These are phyloP conservation scores for Zalerion maritima DNA, from an alignment of 495 filamentous ascomycete genomes.

Conservation along the genomic window DNA sequence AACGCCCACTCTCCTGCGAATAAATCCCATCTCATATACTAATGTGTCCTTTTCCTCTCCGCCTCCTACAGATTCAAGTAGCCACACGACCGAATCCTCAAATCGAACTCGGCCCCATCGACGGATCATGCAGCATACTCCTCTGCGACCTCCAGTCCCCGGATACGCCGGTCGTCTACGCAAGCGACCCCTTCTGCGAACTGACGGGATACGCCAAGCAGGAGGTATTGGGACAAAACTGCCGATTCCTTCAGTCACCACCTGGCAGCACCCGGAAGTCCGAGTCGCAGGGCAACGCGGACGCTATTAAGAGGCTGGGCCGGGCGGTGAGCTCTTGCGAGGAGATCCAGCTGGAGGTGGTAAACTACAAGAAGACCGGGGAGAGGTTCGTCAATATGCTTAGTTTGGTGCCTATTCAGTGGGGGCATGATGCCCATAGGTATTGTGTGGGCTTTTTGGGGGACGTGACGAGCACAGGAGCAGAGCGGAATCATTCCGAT, in stretches of 20 bases:
- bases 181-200: constrained; percentile 24
- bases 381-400: constrained; percentile 29
- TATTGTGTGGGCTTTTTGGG: constrained; percentile 32
- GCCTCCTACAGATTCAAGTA: constrained; percentile 19
- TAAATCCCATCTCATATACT: not conserved
- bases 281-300: constrained; percentile 22
- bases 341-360: constrained; percentile 29
- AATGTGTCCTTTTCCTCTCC: not conserved
- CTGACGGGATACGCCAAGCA: constrained; percentile 28
- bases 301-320: constrained; percentile 22
- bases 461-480: too few relatives aligned
- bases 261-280: constrained; percentile 15
- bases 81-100: constrained; percentile 26
- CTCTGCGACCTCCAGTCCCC: constrained; percentile 29
- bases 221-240: constrained; percentile 34
- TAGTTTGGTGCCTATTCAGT: constrained; percentile 31
- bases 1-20: not conserved
- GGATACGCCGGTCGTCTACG: constrained; percentile 35
- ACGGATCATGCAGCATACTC: constrained; percentile 30
- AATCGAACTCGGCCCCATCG: constrained; percentile 31
- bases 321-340: constrained; percentile 20
- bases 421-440: constrained; percentile 12
- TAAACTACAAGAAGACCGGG: constrained; percentile 36
- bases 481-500: too few relatives aligned
- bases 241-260: constrained; percentile 38